Evolutionary conservation across 345 rosid genomes (phyloP).

Genomic region (Orychophragmus violaceus): DNA sequence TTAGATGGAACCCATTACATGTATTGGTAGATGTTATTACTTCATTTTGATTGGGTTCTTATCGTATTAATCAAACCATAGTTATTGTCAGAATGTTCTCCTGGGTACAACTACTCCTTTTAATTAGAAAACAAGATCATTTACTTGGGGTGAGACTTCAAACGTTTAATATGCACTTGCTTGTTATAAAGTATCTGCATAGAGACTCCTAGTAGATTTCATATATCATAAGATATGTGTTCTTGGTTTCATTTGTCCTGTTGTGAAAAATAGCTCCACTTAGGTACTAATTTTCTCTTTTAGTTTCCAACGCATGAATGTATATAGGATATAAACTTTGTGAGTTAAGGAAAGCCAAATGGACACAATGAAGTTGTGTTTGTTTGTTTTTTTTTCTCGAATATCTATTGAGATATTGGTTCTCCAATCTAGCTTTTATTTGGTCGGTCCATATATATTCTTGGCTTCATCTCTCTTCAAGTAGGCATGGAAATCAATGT

Average conservation of each 20-base stretch:
- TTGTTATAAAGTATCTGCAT: not conserved
- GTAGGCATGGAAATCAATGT: not conserved
- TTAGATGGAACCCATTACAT: not conserved
- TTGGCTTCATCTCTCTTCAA: slow-evolving; percentile 19
- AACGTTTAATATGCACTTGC: no score
- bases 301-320: not conserved
- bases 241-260: not conserved
- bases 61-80: slow-evolving; percentile 1
- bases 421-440: not conserved
- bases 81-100: slow-evolving; percentile 6
- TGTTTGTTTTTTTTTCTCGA: not conserved
- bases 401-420: not conserved
- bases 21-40: slow-evolving; percentile 1
- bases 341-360: not conserved
- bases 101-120: not conserved
- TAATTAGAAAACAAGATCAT: not conserved
- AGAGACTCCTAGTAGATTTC: not conserved
- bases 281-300: not conserved
- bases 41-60: not conserved
- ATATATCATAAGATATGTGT: not conserved
- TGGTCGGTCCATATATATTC: not conserved
- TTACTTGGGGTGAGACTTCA: not conserved
- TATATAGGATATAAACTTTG: not conserved
- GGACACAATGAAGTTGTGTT: not conserved
- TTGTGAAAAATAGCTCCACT: not conserved